These are phyloP conservation scores for Fusarium annulatum DNA, from an alignment of 2,329 filamentous ascomycete genomes.

Conservation along the genomic window DNA sequence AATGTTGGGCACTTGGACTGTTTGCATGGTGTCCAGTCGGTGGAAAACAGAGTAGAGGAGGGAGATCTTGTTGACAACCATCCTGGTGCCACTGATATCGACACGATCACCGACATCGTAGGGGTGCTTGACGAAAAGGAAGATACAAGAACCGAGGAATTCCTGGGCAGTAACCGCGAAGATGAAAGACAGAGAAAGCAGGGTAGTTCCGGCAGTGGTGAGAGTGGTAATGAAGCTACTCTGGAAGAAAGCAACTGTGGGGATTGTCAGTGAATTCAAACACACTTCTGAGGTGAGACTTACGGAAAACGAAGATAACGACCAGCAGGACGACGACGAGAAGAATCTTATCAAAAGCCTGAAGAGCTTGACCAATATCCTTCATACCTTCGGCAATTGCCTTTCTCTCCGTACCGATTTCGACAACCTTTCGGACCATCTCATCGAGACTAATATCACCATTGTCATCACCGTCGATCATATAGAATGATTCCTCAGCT, in stretches of 20 bases:
- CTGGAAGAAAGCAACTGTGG: conserved; percentile 83
- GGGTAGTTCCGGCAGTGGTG: conserved; percentile 88
- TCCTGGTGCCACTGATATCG: conserved; percentile 76
- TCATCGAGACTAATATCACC: conserved; percentile 96
- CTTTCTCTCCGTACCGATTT: conserved; percentile 87
- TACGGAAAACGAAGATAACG: conserved; percentile 83
- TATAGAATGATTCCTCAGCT: conserved; percentile 85
- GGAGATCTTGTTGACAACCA: conserved; percentile 93
- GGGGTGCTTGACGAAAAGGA: conserved; percentile 98
- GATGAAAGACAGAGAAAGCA: conserved; percentile 96
- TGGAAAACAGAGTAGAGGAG: conserved; percentile 93
- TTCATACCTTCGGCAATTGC: conserved; percentile 94
- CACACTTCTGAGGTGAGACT: conserved; percentile 46
- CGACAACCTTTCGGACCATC: conserved; percentile 88
- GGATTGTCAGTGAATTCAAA: conserved; percentile 11
- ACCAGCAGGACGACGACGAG: conserved; percentile 84
- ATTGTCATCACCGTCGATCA: conserved; percentile 88
- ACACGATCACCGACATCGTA: conserved; percentile 96
- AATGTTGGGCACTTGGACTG: conserved; percentile 87
- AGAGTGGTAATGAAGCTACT: conserved; percentile 86
- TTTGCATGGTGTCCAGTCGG: conserved; percentile 82
- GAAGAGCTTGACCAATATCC: conserved; percentile 94
- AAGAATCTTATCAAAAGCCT: conserved; percentile 88
- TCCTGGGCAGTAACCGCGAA: conserved; percentile 94
- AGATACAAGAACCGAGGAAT: conserved; percentile 97